A percentile compares a stretch with the other conserved stretches of the same genome.
Conservation (phyloP, 2,329 filamentous ascomycete species). For the Scedosporium boydii region DNA sequence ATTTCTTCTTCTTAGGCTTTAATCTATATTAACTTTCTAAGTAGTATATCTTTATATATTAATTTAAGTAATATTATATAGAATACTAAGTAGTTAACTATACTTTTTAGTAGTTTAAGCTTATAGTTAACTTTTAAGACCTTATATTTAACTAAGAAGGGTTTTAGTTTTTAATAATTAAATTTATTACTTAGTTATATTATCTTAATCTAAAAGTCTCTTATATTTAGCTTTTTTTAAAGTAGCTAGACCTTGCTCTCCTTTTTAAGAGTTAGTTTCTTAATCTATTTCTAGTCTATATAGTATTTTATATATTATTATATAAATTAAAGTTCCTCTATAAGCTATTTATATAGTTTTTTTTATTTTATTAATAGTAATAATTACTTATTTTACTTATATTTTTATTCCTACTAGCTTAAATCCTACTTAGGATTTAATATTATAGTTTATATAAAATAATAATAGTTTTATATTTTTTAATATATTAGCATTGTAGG, state of each 20-base stretch:
- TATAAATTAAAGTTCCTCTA: neutral
- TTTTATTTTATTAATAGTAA: neutral
- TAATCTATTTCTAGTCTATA: too few species aligned
- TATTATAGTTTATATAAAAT: slow-evolving; percentile 15
- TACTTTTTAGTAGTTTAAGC: neutral
- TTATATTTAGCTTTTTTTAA: too few species aligned
- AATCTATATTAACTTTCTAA: neutral
- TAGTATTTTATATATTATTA: too few species aligned
- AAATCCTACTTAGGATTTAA: slow-evolving; percentile 6
- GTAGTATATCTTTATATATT: neutral
- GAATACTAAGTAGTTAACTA: neutral
- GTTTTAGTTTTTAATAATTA: too few species aligned
- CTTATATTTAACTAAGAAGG: too few species aligned
- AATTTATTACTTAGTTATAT: too few species aligned
- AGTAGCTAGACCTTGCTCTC: too few species aligned
- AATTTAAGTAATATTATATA: too few species aligned
- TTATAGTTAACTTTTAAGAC: neutral
- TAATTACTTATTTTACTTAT: neutral
- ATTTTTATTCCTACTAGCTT: slow-evolving; percentile 2
- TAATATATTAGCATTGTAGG: neutral
- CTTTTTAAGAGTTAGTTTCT: too few species aligned
- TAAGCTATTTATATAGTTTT: neutral
- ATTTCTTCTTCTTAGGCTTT: neutral
- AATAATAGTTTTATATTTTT: neutral
- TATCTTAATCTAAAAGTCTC: too few species aligned